Evolutionary conservation across 1,284 basidiomycete species (phyloP), one percentile per base, ranked within the genome.

Genomic region (Phaffia rhodozyma): DNA sequence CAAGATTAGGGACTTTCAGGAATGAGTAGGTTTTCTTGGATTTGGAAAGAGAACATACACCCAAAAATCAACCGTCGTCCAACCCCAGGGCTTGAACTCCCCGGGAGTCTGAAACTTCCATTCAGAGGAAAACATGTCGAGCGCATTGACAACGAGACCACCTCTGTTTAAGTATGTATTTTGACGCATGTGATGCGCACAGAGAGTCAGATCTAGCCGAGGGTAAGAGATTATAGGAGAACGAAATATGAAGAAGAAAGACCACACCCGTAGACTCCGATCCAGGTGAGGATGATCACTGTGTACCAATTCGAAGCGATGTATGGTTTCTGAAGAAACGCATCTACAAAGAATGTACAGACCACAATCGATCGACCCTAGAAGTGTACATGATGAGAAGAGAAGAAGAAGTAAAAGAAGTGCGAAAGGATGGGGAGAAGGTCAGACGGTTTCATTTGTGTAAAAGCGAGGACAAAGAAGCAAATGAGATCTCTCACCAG

Each of bases 31-130:
- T 18, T 18, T 1, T 32, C 13, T 18, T 1, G 25, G 25, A 60
- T 20, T 21, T 7, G 30, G 47, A 32, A 32, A 5, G n/a, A 25
- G n/a, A 21, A 63, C 56, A 25, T 18, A 58, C 55, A 59, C 50
- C 56, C 57, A 63, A 32, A 58, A 63, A 30, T 63, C 62, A 25
- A 32, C 29, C 38, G 62, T 63, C 23, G 29, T n/a, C 56, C 57
- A 63, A 7, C 62, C 62, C 16, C 34, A 58, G 20, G 56, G 32
- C 25, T 49, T 48, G 51, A 63, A 32, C n/a, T 63, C 62, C 20
- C 51, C 38, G 20, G 62, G 62, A 11, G 62, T 63, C 1, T 16
- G 21, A 30, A 58, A 48, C 6, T 9, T 5, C 62, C 62, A 63
- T 2, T 51, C 16, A 34, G 48, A 29, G 18, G 49, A 48, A 38